A percentile compares a stretch with the other conserved stretches of the same genome.
These are phyloP conservation scores for Cyclocybe aegerita DNA, from an alignment of 768 basidiomycete species.

Conservation along the genomic window DNA sequence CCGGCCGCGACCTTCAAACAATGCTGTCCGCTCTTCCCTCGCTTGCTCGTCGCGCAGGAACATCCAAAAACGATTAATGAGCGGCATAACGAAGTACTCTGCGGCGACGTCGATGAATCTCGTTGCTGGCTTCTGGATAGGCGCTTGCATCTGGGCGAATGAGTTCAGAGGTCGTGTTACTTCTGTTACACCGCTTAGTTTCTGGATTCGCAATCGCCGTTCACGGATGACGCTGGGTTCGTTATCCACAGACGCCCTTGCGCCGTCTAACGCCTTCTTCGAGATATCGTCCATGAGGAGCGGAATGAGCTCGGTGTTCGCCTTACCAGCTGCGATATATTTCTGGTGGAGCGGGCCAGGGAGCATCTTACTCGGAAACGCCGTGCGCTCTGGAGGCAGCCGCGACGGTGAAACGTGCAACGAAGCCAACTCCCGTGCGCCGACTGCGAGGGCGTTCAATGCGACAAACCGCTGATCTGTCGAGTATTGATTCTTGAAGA, in stretches of 20 bases:
- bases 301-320: conserved; percentile 43
- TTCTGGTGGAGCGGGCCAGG: conserved; percentile 70
- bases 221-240: conserved; percentile 69
- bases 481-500: conserved; percentile 93
- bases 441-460: conserved; percentile 82
- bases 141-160: conserved; percentile 4
- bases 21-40: conserved; percentile 68
- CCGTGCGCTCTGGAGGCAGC: conserved; percentile 30
- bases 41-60: conserved; percentile 85
- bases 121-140: conserved; percentile 16
- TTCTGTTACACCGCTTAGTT: conserved; percentile 46
- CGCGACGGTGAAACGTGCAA: conserved; percentile 37
- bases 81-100: conserved; percentile 84
- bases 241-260: conserved; percentile 46
- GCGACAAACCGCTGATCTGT: conserved; percentile 81
- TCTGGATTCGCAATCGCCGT: conserved; percentile 66
- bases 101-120: conserved; percentile 76
- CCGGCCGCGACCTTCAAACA: conserved; percentile 48
- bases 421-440: conserved; percentile 77
- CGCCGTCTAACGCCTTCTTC: conserved; percentile 59
- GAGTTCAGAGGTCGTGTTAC: conserved; percentile 26
- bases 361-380: conserved; percentile 83
- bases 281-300: conserved; percentile 64
- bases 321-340: conserved; percentile 50
- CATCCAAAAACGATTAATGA: conserved; percentile 94